A percentile compares a stretch with the other conserved stretches of the same genome.
Evolutionary conservation across 331 rosid genomes (phyloP).

Genomic region (Malus hybrid): DNA sequence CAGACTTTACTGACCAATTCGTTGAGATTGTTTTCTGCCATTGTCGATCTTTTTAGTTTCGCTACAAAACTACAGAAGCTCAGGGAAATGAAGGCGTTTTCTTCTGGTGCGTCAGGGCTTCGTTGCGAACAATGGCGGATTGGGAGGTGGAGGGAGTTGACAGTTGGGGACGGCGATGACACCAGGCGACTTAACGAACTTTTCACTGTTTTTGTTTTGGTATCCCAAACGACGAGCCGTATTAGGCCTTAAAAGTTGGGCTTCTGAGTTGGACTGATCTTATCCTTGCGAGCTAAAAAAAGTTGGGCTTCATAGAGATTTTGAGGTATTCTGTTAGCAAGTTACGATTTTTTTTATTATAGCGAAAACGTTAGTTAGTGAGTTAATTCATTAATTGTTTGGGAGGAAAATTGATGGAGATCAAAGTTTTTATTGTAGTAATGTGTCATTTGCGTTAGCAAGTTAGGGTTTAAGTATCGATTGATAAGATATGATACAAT

Average conservation of each 20-base stretch:
- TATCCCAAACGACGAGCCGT: background rate
- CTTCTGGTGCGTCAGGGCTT: background rate
- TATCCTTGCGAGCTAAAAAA: too few relatives aligned
- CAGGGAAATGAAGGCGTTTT: constrained; percentile 11
- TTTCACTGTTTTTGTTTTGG: background rate
- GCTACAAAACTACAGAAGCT: constrained; percentile 11
- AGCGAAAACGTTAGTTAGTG: too few relatives aligned
- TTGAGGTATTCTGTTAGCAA: too few relatives aligned
- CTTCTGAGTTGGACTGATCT: too few relatives aligned
- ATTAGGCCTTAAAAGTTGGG: background rate
- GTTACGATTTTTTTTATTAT: too few relatives aligned
- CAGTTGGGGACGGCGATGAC: constrained; percentile 24
- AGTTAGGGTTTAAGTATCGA: too few relatives aligned
- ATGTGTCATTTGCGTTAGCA: too few relatives aligned
- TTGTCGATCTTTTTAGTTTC: constrained; percentile 9
- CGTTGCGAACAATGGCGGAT: constrained; percentile 9
- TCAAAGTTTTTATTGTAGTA: too few relatives aligned
- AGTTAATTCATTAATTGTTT: too few relatives aligned
- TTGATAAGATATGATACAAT: too few relatives aligned
- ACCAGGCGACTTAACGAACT: constrained; percentile 4
- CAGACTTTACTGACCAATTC: constrained; percentile 34
- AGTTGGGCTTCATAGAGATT: too few relatives aligned
- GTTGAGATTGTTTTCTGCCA: constrained; percentile 28
- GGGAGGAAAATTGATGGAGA: too few relatives aligned
- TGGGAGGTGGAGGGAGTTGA: background rate